Evolutionary conservation across 345 rosid genomes (phyloP), one percentile per base, ranked within the genome.

Genomic region (Eucalyptus coolabah): DNA sequence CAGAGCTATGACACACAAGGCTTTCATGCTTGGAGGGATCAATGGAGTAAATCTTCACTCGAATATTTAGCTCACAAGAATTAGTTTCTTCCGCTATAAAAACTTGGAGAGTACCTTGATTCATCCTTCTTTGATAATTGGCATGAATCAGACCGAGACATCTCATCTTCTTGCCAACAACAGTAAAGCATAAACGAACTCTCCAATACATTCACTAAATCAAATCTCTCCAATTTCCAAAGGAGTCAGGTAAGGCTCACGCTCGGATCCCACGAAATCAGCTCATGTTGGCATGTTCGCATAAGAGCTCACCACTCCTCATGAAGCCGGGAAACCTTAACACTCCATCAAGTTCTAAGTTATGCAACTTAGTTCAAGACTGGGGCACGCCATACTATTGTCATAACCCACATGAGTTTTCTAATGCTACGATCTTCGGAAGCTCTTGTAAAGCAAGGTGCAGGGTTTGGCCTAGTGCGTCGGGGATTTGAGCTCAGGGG

Each of bases 381-480:
- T 28, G 0, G 15, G 69, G 69, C 32, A 63, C 9, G 9, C 69
- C 69, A 30, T 28, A 63, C 16, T 63, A 0, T 1, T 12, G 69
- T 30, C 34, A 63, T 63, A 63, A 63, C 69, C 18, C 69, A 63
- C 15, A 63, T 63, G 34, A 51, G 54, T 51, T 51, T 51, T 6
- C 54, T 51, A 51, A 17, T 51, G 54, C 54, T 51, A 51, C 21
- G 21, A 51, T 51, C 54, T 51, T 51, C 21, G 21, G 21, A 51
- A 51, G 54, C 54, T 51, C 0, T 51, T 51, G 54, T 51, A 51
- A 51, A 17, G 54, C 21, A 51, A 95, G 87, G 96, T 96, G 86
- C 97, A 95, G 93, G 99, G 99, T 23, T 50, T 89, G 92, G 98
- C 97, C 77, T 99, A 98, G 89, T 98, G 99, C 77, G 92, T 96